Percentiles rank a stretch among this genome's conserved stretches.
Conservation (phyloP, 2,329 filamentous ascomycete species). For the Colletotrichum musae region DNA sequence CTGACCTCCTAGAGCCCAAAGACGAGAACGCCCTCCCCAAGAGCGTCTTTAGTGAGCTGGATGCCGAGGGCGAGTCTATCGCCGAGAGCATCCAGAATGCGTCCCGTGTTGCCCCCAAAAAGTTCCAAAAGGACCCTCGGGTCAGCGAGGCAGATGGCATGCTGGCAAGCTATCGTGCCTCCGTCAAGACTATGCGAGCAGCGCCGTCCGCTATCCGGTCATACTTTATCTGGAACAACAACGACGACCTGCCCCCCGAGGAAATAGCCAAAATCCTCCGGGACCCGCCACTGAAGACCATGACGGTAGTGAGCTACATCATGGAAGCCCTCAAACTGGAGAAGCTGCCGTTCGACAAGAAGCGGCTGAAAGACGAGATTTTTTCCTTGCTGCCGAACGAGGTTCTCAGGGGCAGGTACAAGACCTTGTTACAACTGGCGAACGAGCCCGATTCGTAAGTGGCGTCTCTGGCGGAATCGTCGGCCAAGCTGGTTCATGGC, state of each 20-base stretch:
- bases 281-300: constrained; percentile 69
- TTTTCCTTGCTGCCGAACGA: constrained; percentile 51
- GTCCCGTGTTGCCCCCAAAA: constrained; percentile 24
- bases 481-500: neutral
- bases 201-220: constrained; percentile 62
- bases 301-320: constrained; percentile 73
- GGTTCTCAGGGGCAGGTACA: constrained; percentile 45
- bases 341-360: constrained; percentile 63
- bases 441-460: neutral
- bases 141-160: constrained; percentile 60
- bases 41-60: constrained; percentile 45
- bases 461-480: neutral
- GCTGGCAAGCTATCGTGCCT: constrained; percentile 53
- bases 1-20: constrained; percentile 78
- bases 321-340: constrained; percentile 68
- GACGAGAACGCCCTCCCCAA: constrained; percentile 77
- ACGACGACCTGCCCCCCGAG: constrained; percentile 62
- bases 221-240: constrained; percentile 75
- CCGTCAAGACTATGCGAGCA: constrained; percentile 45
- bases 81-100: constrained; percentile 36
- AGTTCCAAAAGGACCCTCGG: constrained; percentile 55
- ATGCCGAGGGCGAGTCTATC: constrained; percentile 38
- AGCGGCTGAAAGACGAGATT: constrained; percentile 62
- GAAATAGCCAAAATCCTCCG: constrained; percentile 70
- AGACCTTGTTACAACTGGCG: constrained; percentile 43